These are phyloP conservation scores for Chaetothyriales sp. DNA, from an alignment of 2,329 filamentous ascomycete species.

Conservation along the genomic window DNA sequence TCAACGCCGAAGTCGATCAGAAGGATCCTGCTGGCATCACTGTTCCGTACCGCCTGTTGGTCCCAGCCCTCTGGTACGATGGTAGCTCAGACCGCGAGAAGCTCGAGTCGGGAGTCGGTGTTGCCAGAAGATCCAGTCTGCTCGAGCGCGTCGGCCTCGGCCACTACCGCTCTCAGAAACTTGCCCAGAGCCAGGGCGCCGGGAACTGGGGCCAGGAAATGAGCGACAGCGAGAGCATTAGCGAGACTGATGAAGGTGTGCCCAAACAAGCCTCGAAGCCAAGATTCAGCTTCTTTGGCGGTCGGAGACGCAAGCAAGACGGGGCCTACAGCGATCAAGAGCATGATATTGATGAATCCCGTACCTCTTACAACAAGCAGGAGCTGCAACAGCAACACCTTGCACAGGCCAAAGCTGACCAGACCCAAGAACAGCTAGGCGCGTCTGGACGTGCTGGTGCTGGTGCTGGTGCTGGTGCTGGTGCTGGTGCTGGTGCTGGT, in stretches of 20 bases:
- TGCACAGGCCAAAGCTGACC: neutral
- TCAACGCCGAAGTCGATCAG: constrained; percentile 80
- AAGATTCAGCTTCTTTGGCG: constrained; percentile 15
- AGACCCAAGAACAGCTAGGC: neutral
- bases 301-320: constrained; percentile 9
- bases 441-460: neutral
- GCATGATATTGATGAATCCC: constrained; percentile 5
- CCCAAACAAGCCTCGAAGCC: neutral
- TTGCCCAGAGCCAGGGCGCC: constrained; percentile 13
- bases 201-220: constrained; percentile 18
- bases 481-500: neutral
- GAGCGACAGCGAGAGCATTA: constrained; percentile 17
- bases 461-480: neutral
- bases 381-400: constrained; percentile 1
- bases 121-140: constrained; percentile 12
- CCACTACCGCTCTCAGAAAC: constrained; percentile 8
- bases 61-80: constrained; percentile 56
- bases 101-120: constrained; percentile 7
- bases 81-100: constrained; percentile 20
- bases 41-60: constrained; percentile 67
- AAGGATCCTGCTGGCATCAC: constrained; percentile 80
- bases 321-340: constrained; percentile 9
- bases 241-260: constrained; percentile 7
- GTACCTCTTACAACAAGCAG: neutral
- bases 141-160: constrained; percentile 14